Base-by-base conservation (phyloP, 169 alveolate species). In the Babesia ovata region DNA sequence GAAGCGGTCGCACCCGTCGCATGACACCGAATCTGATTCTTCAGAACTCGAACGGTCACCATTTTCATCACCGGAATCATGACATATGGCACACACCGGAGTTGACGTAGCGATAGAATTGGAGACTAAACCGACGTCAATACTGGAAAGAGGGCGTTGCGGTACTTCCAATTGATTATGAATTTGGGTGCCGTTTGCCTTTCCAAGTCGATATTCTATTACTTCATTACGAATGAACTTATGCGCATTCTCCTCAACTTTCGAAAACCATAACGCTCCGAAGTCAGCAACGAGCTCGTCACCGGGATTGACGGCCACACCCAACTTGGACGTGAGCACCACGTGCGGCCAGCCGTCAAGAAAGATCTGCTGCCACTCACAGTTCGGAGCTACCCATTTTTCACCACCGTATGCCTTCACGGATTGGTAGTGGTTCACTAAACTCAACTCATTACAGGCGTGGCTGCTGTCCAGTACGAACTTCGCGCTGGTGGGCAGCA, bases 261-360 rank as follows among this genome's bases (percentile, higher is more conserved):
- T 93, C 29, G 87, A 81, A 70, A 94, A 94, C 97, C 97, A 94
- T 44, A 87, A 92, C 39, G 87, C 91, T 16, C 97, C 97, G 75
- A 94, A 94, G 70, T 94, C 97, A 12, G 97, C 97, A 58, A 94
- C 85, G 11, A 94, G 87, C 63, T 94, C 97, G 60, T 94, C 97
- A 3, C 97, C 97, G n/a, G 94, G 91, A 26, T 88, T 65, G 28
- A 92, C 86, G 54, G 89, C 92, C 26, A 91, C 88, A 12, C 94
- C 88, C 45, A 67, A 88, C 39, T 87, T 92, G 14, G 95, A 87
- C 21, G 96, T 92, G 29, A 92, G 85, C 63, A 92, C 86, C 11
- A 92, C 87, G 69, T 92, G 96, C n/a, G 96, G 96, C 96, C 96
- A 92, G 14, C 96, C 96, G 70, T 92, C 95, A 16, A 92, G 60